Evolutionary conservation across 352 stramenopile species (phyloP).

Genomic region (Pythium scleroteichum): DNA sequence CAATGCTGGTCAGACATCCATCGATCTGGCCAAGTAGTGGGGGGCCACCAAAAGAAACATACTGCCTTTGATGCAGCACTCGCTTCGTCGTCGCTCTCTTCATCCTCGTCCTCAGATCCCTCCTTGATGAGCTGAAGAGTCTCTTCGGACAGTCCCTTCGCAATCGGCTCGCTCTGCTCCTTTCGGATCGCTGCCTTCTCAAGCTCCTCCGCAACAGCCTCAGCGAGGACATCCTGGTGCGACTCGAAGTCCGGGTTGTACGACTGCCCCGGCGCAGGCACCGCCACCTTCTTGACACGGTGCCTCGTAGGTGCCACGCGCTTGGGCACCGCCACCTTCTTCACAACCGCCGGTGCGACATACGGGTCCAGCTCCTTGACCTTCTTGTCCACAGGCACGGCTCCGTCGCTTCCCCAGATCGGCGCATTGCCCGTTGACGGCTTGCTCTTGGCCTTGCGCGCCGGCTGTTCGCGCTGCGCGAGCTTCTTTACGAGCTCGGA

Average conservation of each 20-base stretch:
- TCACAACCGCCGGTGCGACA: conserved; percentile 53
- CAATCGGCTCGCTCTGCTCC: conserved; percentile 47
- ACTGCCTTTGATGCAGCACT: conserved; percentile 30
- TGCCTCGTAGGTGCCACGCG: conserved; percentile 59
- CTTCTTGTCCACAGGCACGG: conserved; percentile 36
- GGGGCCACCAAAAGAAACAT: conserved; percentile 4
- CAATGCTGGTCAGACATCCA: no score
- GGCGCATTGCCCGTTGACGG: conserved; percentile 9
- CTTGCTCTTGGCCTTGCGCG: conserved; percentile 18
- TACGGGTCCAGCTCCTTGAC: conserved; percentile 56
- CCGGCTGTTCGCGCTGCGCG: conserved; percentile 28
- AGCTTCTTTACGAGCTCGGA: conserved; percentile 59
- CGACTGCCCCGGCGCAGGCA: conserved; percentile 76
- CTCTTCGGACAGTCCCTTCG: conserved; percentile 71
- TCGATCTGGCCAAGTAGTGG: no score
- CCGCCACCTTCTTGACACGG: conserved; percentile 71
- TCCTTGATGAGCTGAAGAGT: conserved; percentile 81
- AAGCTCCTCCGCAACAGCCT: conserved; percentile 67
- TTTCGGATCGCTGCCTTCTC: conserved; percentile 56
- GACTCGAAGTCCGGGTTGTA: conserved; percentile 84
- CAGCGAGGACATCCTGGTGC: conserved; percentile 79
- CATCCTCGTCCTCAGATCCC: conserved; percentile 41
- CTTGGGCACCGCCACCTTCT: conserved; percentile 60
- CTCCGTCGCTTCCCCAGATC: conserved; percentile 54
- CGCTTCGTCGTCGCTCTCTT: conserved; percentile 35